Evolutionary conservation across 2,329 filamentous ascomycete species (phyloP), one percentile per base, ranked within the genome.

Genomic region (Fusarium decemcellulare): DNA sequence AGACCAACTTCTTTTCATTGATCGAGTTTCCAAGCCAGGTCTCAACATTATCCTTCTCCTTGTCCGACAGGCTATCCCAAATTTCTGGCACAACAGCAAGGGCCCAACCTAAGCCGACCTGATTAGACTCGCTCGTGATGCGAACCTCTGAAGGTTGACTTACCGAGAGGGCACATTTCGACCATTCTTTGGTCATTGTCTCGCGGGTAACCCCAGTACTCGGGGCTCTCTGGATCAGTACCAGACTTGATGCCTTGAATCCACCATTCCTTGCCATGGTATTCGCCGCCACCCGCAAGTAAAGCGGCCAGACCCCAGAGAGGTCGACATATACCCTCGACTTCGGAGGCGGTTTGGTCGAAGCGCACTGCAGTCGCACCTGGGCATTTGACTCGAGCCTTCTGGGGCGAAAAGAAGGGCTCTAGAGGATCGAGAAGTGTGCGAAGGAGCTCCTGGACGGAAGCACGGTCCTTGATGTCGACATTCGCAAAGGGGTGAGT

Each of bases 181-280:
- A 95, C 93, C 93, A 95, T 95, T 29, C 92, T 84, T 82, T 95
- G 92, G 75, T 95, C 93, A 61, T 91, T 90, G 75, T 94, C 92
- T 69, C 90, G 86, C 68, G 93, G 91, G 59, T 88, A 90, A 0
- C 92, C 92, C 92, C 92, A 95, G 74, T 91, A 95, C 79, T 94
- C 92, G 0, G 87, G 84, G 61, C 82, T 88, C 46, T 89, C 84
- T 0, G 92, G 92, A 72, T 95, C 88, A 0, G 91, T 94, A 1
- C 92, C 93, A 34, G 88, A 85, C 67, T 89, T 88, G 60, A 95
- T 83, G 5, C 92, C 92, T 65, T 92, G 85, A 37, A 93, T 86
- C 87, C 91, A 78, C 79, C 87, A 88, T 57, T 88, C 80, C 1
- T 89, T 88, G 2, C 88, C 88, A 12, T 83, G 81, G 76, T 93